phyloP scores from a whole-genome alignment of 2,329 filamentous ascomycete species.

The Clonostachys solani region DNA sequence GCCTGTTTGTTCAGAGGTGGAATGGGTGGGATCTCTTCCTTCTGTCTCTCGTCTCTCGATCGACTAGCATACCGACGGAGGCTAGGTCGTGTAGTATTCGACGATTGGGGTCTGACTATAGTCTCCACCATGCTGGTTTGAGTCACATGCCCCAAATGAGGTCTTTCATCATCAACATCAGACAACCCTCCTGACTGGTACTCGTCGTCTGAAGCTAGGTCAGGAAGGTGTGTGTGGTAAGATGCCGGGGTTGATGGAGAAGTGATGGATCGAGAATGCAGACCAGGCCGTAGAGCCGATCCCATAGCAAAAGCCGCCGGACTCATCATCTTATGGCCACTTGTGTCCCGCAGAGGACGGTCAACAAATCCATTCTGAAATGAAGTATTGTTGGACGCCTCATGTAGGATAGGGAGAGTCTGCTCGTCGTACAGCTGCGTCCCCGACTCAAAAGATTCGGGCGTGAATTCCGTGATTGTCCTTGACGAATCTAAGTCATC shows the following conservation, averaged over 20 bases:
- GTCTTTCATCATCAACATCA: conserved; percentile 64
- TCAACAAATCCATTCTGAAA: conserved; percentile 91
- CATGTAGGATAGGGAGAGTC: conserved; percentile 83
- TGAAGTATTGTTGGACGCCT: conserved; percentile 73
- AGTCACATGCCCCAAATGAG: conserved; percentile 30
- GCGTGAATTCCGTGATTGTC: conserved; percentile 61
- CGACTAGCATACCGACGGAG: conserved; percentile 20
- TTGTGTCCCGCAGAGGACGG: conserved; percentile 57
- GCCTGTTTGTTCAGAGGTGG: conserved; percentile 7
- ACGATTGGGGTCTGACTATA: conserved; percentile 55
- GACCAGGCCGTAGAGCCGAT: conserved; percentile 50
- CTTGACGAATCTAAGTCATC: conserved; percentile 58
- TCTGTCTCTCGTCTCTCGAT: conserved; percentile 24
- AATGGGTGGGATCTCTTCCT: conserved; percentile 30
- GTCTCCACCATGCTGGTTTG: conserved; percentile 54
- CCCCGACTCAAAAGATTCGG: conserved; percentile 65
- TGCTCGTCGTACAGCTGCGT: conserved; percentile 90
- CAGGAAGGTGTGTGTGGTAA: conserved; percentile 50
- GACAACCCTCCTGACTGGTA: conserved; percentile 70
- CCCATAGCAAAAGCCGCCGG: conserved; percentile 51
- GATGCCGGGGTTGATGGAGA: conserved; percentile 63
- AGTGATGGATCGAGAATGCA: conserved; percentile 81
- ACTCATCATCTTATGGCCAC: conserved; percentile 58
- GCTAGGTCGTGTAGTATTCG: conserved; percentile 45
- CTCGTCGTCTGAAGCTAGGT: conserved; percentile 75